Base-by-base conservation (phyloP, 441 rosid species). In the Codiaeum variegatum region DNA sequence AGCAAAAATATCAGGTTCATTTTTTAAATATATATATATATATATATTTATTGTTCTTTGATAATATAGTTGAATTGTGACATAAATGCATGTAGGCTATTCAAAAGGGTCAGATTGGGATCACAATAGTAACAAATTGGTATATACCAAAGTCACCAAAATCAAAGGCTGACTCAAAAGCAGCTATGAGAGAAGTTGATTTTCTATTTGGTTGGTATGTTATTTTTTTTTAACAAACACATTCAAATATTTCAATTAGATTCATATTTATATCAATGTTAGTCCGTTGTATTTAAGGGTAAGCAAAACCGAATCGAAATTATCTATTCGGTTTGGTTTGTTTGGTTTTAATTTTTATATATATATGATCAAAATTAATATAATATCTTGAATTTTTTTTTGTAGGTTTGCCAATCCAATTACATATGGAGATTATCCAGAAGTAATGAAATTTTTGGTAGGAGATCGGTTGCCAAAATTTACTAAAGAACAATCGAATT, bases 401-500 rank as follows among this genome's bases (percentile, higher is more conserved):
- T 58, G 46, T 61, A 84, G 88, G 88, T 80, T 72, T 75, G 47
- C 74, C 54, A 34, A 80, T 31, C 85, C 85, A 60, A 16, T 88
- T 15, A 77, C 71, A 2, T 68, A 72, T 26, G 90, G 90, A 16
- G 75, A 79, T 47, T 86, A 84, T 56, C 90, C 92, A 1, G 58
- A 47, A 2, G 26, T 13, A 21, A 85, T 88, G 90, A 68, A 69
- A 18, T 56, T 77, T 11, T 71, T 76, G 0, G 84, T 80, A 5
- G 84, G 82, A 6, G 36, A 77, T 15, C 70, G 88, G 58, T 67
- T 88, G 66, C 90, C 92, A 18, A 75, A 80, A 47, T 86, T 88
- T 73, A 32, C 88, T 0, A 51, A 64, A 19, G 68, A 74, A 46
- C 63, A 88, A 69, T 83, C 86, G 1, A 15, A 55, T 10, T 4